phyloP scores from a whole-genome alignment of 106 monocot genomes.

The Allium fistulosum region DNA sequence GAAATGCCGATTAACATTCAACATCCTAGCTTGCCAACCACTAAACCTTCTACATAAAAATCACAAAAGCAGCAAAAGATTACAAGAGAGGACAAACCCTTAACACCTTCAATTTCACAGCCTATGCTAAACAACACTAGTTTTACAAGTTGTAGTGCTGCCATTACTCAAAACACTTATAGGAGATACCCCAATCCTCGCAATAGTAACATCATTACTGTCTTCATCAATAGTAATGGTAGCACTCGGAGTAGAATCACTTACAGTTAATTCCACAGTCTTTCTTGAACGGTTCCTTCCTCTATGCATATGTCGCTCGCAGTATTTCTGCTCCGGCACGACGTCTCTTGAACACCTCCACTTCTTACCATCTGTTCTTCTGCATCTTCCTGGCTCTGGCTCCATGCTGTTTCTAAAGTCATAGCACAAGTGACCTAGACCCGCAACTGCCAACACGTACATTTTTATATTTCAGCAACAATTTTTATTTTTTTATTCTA shows the following conservation, averaged over 20 bases:
- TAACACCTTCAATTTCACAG: too few relatives aligned
- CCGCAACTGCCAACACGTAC: slow-evolving; percentile 31
- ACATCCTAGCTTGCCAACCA: too few relatives aligned
- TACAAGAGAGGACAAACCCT: neutral
- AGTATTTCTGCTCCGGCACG: slow-evolving; percentile 75
- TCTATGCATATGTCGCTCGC: slow-evolving; percentile 79
- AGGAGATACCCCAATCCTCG: neutral
- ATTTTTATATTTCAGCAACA: neutral
- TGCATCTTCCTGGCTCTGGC: slow-evolving; percentile 79
- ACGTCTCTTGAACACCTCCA: slow-evolving; percentile 73
- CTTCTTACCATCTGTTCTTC: slow-evolving; percentile 78
- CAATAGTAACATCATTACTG: neutral
- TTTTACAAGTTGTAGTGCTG: slow-evolving; percentile 1
- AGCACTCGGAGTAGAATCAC: neutral
- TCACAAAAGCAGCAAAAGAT: neutral
- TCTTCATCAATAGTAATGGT: neutral
- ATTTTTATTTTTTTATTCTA: neutral
- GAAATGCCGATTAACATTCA: too few relatives aligned
- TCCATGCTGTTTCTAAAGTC: slow-evolving; percentile 66
- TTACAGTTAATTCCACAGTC: slow-evolving; percentile 41
- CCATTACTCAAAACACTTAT: neutral
- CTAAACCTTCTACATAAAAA: neutral
- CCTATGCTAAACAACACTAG: neutral
- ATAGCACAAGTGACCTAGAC: slow-evolving; percentile 37
- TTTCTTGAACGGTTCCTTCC: slow-evolving; percentile 90